Conservation (phyloP, 192 early-diverging fungal genomes). For the Podila horticola region DNA sequence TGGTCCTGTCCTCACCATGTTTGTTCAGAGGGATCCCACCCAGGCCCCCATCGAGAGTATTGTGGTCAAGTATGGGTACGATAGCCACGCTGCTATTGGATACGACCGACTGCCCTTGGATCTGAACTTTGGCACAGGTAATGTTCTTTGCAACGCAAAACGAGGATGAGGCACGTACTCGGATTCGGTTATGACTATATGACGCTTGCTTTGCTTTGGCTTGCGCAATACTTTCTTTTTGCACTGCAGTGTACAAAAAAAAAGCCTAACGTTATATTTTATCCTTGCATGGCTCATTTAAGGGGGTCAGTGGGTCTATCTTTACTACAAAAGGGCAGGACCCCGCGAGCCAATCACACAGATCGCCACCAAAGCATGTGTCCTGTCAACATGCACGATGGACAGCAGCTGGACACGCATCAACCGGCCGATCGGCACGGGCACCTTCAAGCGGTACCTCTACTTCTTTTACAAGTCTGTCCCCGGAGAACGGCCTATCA, state of each 20-base stretch:
- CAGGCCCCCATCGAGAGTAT: conserved; percentile 48
- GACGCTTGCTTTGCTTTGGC: conserved; percentile 1
- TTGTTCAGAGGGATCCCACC: conserved; percentile 29
- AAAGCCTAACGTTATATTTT: too few relatives aligned
- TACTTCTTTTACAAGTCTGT: conserved; percentile 50
- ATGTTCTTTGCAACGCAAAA: not conserved
- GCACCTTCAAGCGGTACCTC: conserved; percentile 42
- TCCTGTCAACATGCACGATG: conserved; percentile 27
- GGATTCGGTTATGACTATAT: not conserved
- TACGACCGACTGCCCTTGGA: conserved; percentile 54
- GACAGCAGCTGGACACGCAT: conserved; percentile 49
- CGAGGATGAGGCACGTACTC: not conserved
- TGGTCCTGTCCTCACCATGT: conserved; percentile 43
- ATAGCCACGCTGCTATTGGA: conserved; percentile 49
- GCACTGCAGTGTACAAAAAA: too few relatives aligned
- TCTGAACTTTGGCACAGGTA: conserved; percentile 50
- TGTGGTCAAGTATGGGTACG: conserved; percentile 54
- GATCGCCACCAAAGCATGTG: conserved; percentile 46
- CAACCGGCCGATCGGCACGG: conserved; percentile 48
- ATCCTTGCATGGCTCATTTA: not conserved
- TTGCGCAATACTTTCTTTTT: not conserved
- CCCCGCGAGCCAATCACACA: conserved; percentile 41
- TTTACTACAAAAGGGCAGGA: conserved; percentile 34
- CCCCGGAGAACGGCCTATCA: conserved; percentile 37
- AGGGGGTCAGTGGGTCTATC: conserved; percentile 52